Percentiles rank a stretch among this genome's conserved stretches.
Evolutionary conservation across 768 basidiomycete species (phyloP).

Genomic region (Chalciporus piperatus): DNA sequence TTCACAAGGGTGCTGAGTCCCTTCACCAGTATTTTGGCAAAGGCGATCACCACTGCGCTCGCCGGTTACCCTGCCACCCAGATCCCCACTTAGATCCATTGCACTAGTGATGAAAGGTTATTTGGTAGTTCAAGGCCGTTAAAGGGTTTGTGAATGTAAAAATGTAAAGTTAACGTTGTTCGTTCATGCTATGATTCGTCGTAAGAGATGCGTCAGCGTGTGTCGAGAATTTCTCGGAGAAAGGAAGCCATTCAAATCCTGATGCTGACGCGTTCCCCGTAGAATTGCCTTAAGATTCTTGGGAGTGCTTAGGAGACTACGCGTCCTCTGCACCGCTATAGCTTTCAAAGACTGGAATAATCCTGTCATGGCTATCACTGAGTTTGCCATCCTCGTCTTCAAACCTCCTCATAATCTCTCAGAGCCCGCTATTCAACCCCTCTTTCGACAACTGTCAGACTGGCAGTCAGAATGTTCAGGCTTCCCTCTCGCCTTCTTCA

Average conservation of each 20-base stretch:
- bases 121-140: not conserved
- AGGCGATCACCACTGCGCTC: conserved; percentile 46
- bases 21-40: conserved; percentile 45
- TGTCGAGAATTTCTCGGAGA: too few relatives aligned
- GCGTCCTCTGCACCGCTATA: not conserved
- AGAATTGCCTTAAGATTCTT: not conserved
- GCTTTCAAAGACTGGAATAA: not conserved
- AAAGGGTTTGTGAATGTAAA: not conserved
- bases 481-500: conserved; percentile 42
- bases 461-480: conserved; percentile 42
- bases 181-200: not conserved
- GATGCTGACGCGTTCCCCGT: conserved; percentile 6
- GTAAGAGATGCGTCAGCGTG: not conserved
- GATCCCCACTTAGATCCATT: conserved; percentile 4
- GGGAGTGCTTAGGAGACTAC: too few relatives aligned
- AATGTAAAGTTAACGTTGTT: too few relatives aligned
- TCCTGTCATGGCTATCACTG: conserved; percentile 41
- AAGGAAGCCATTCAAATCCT: not conserved
- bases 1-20: not conserved
- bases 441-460: conserved; percentile 31
- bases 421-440: conserved; percentile 25
- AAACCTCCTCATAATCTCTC: conserved; percentile 29
- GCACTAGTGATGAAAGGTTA: not conserved
- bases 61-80: conserved; percentile 29
- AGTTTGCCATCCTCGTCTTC: conserved; percentile 39